Evolutionary conservation across 495 filamentous ascomycete species (phyloP), one percentile per base, ranked within the genome.

Genomic region (Pyrenula aspistea): DNA sequence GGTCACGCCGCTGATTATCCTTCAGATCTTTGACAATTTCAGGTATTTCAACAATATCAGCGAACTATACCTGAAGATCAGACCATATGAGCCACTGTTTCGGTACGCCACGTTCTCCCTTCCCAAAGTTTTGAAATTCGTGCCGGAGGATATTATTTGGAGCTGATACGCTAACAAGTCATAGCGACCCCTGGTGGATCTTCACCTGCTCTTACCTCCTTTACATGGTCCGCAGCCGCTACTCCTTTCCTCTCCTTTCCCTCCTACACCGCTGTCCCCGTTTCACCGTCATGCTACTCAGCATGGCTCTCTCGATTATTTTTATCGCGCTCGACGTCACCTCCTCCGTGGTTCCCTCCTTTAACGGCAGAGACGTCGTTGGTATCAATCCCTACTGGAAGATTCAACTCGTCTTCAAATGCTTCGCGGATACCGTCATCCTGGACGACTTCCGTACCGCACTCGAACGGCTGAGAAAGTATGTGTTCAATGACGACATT

Each of bases 151-250:
- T 59, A 12, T 12, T 25, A 12, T 19, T 12, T 23, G 0, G 1
- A 12, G 12, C 25, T 31, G 1, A 10, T 8, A 1, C 12, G 2
- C 3, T 48, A 20, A 49, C 54, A 12, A 24, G 2, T 24, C 51
- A 31, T n/a, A 77, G 77, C 2, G 80, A 83, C 57, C 80, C 80
- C 0, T 83, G 80, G 80, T 83, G 80, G 80, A 66, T 83, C 19
- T 77, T 76, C 63, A 82, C 77, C 0, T 74, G 70, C 2, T 53
- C 69, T 56, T 70, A 59, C 11, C 68, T 83, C 8, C 73, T 83
- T 64, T 80, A 71, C 62, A 77, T 71, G 24, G 80, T 83, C 59
- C 77, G 77, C 50, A 71, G 65, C 25, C 64, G 73, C 51, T 83
- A 83, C 61, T 69, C 72, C 51, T 76, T 82, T 55, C 67, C 70